Base-by-base conservation (phyloP, 768 basidiomycete species). In the Tricholoma sp. region DNA sequence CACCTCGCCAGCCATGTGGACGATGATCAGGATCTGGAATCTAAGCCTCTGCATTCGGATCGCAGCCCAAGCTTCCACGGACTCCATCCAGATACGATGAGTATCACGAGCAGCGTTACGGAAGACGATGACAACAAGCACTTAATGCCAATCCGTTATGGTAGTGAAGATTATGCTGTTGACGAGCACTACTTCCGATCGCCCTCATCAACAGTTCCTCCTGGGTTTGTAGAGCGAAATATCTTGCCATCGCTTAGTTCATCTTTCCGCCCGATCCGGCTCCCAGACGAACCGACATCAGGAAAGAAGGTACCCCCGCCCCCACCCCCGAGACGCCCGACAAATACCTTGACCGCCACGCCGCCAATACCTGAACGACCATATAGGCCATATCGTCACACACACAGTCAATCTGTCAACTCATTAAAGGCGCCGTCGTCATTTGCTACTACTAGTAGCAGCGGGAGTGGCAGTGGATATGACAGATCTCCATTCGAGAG, bases 401-500 rank as follows among this genome's bases (percentile, higher is more conserved):
- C 41, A 58, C 65, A 1, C 31, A 49, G 47, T 49, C 20, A 63
- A 18, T 56, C 63, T 10, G 62, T 62, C 42, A 52, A 59, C 32
- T 61, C 63, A n/a, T 44, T 60, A 20, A 57, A 61, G 37, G 45
- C 55, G 3, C 65, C 74, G 13, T 55, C 72, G 18, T 72, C 79
- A 50, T 74, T 77, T 32, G 54, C 66, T 15, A 74, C 66, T 15
- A 74, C 68, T 52, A 66, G 67, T 52, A 66, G 69, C 4, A 32
- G 29, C 32, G 47, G 13, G 53, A 66, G 69, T 9, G 17, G 29
- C 32, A 31, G 13, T 53, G 66, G 65, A 13, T 74, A 78, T 55
- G 77, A 82, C 56, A 69, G 72, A 34, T 86, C 85, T 48, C 85
- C 87, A 20, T 89, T 89, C 58, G 85, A 88, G 61, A 87, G 84